These are phyloP conservation scores for Ophiostoma sp. DNA, from an alignment of 2,329 filamentous ascomycete genomes.

Conservation along the genomic window DNA sequence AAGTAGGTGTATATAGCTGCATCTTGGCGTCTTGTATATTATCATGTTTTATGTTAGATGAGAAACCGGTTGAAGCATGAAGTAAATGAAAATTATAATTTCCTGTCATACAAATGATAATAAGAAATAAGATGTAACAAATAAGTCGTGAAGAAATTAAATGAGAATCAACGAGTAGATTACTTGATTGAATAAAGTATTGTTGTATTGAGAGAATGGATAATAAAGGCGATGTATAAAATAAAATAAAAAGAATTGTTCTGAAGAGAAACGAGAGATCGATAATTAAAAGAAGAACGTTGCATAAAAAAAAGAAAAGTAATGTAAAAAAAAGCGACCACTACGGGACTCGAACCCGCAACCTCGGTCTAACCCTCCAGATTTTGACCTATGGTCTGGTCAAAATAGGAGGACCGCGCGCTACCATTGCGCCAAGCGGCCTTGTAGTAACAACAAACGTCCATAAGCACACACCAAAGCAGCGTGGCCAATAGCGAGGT, in stretches of 20 bases:
- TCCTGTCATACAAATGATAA: not conserved
- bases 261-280: not conserved
- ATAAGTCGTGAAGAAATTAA: not conserved
- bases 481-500: slow-evolving; percentile 26
- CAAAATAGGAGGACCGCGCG: slow-evolving; percentile 30
- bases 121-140: not conserved
- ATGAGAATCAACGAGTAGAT: too few species aligned
- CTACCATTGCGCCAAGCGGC: slow-evolving; percentile 30
- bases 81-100: too few species aligned
- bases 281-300: too few species aligned
- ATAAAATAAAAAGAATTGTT: not conserved
- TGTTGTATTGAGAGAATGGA: not conserved
- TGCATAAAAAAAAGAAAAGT: not conserved
- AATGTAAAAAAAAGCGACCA: slow-evolving; percentile 25
- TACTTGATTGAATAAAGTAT: not conserved
- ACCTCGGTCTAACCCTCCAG: slow-evolving; percentile 28
- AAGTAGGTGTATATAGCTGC: slow-evolving; percentile 42
- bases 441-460: slow-evolving; percentile 15
- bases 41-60: too few species aligned
- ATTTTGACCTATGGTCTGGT: slow-evolving; percentile 22
- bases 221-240: not conserved
- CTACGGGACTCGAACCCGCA: slow-evolving; percentile 30
- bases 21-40: not conserved
- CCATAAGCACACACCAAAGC: slow-evolving; percentile 12
- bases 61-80: too few species aligned